Evolutionary conservation across 2,329 filamentous ascomycete species (phyloP).

Genomic region (Paraphoma chrysanthemicola): DNA sequence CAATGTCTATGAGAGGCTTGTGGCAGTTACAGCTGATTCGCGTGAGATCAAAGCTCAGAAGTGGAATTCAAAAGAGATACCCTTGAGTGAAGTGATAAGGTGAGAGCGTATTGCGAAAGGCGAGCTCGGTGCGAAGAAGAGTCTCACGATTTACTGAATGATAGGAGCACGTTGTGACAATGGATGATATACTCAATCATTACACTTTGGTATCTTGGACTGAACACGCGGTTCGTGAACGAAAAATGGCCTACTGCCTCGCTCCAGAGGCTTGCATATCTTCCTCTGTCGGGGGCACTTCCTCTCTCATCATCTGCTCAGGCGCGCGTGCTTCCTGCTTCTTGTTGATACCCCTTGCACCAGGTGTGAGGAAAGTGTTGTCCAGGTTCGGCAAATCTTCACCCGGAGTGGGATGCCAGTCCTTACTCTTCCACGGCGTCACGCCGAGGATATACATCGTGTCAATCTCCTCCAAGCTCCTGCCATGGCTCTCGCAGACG

Average conservation of each 20-base stretch:
- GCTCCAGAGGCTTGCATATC: slow-evolving; percentile 22
- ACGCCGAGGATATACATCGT: slow-evolving; percentile 72
- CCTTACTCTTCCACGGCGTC: slow-evolving; percentile 66
- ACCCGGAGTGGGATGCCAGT: slow-evolving; percentile 55
- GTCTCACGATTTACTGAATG: no score
- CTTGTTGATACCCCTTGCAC: slow-evolving; percentile 44
- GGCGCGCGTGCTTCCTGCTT: slow-evolving; percentile 38
- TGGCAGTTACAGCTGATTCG: no score
- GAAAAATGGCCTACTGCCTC: slow-evolving; percentile 9
- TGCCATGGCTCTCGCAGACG: slow-evolving; percentile 75
- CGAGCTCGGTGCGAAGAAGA: no score
- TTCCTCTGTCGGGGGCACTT: slow-evolving; percentile 16
- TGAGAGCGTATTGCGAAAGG: no score
- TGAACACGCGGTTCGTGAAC: no score
- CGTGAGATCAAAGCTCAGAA: no score
- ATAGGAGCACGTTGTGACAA: no score
- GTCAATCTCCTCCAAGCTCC: slow-evolving; percentile 80
- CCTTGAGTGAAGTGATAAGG: no score
- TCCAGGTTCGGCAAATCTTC: slow-evolving; percentile 44
- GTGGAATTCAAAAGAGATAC: no score
- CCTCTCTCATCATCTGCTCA: slow-evolving; percentile 29
- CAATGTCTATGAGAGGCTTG: no score
- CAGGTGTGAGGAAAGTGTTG: slow-evolving; percentile 42
- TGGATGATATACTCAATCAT: no score
- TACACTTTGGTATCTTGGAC: no score